A percentile compares a stretch with the other conserved stretches of the same genome.
Evolutionary conservation across 1,284 basidiomycete genomes (phyloP).

Genomic region (Marasmius oreades): DNA sequence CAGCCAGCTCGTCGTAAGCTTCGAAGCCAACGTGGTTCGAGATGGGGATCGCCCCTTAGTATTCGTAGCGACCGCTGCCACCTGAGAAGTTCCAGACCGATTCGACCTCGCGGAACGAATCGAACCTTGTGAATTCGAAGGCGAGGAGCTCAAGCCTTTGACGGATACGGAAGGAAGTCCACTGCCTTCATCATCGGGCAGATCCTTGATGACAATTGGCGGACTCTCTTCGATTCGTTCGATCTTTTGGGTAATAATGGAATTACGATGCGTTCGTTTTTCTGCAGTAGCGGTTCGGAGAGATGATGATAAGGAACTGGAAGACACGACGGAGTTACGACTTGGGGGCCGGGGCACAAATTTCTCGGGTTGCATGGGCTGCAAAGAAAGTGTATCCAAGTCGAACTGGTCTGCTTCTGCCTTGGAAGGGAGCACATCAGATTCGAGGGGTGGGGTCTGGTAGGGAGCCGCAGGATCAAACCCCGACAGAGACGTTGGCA

Average conservation of each 20-base stretch:
- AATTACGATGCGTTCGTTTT: conserved; percentile 44
- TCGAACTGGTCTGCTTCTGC: conserved; percentile 70
- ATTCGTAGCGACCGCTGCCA: conserved; percentile 20
- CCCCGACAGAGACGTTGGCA: conserved; percentile 40
- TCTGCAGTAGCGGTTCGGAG: conserved; percentile 23
- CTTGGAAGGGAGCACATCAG: conserved; percentile 33
- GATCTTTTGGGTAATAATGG: conserved; percentile 43
- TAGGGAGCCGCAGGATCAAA: not conserved
- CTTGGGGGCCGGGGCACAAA: not conserved
- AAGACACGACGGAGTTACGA: conserved; percentile 1
- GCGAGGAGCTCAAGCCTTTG: conserved; percentile 53
- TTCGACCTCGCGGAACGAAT: conserved; percentile 24
- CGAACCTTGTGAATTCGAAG: conserved; percentile 69
- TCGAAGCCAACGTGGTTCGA: conserved; percentile 47
- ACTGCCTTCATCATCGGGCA: conserved; percentile 44
- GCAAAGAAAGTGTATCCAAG: conserved; percentile 57
- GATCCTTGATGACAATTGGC: conserved; percentile 39
- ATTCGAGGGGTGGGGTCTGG: conserved; percentile 6
- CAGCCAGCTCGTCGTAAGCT: conserved; percentile 69
- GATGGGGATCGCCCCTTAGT: conserved; percentile 19
- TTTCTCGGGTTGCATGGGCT: conserved; percentile 15
- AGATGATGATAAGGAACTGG: not conserved
- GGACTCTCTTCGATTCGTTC: conserved; percentile 70
- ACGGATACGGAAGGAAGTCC: conserved; percentile 30
- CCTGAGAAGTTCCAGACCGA: conserved; percentile 35